phyloP scores from a whole-genome alignment of 2,329 filamentous ascomycete species.

The Xylaria hypoxylon region DNA sequence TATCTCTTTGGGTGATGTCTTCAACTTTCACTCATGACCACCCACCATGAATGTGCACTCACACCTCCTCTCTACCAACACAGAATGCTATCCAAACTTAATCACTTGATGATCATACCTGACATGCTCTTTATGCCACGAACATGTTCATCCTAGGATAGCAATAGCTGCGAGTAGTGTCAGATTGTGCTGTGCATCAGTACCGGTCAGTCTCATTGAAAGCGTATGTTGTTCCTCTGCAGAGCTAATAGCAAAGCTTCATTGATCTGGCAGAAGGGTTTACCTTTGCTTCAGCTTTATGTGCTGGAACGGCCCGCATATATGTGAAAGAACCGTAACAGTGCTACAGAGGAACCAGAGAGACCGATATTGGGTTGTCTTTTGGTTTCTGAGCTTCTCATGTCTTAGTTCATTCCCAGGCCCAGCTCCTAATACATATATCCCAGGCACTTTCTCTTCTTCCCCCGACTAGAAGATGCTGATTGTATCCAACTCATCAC shows the following conservation, averaged over 20 bases:
- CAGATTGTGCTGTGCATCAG: constrained; percentile 37
- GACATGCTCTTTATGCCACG: not conserved
- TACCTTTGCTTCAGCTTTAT: constrained; percentile 28
- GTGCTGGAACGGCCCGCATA: constrained; percentile 3
- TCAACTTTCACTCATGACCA: not conserved
- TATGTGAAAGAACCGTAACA: constrained; percentile 41
- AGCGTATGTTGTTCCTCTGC: constrained; percentile 8
- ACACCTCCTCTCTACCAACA: not conserved
- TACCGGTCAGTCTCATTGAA: constrained; percentile 22
- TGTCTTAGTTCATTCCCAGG: constrained; percentile 22
- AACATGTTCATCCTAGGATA: constrained; percentile 2
- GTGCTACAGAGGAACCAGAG: constrained; percentile 21
- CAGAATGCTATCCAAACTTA: not conserved
- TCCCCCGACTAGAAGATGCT: not conserved
- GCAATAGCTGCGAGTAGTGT: constrained; percentile 20
- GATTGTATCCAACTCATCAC: not conserved
- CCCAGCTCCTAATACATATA: constrained; percentile 41
- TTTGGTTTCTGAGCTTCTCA: constrained; percentile 37
- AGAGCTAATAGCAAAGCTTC: constrained; percentile 24
- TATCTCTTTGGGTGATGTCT: not conserved
- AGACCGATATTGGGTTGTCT: constrained; percentile 34
- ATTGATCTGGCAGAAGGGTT: constrained; percentile 2
- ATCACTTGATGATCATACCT: not conserved
- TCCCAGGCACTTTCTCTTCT: constrained; percentile 13
- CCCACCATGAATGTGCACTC: not conserved